Evolutionary conservation across 1,139 yeast species (phyloP).

Genomic region (Candida smagusa): DNA sequence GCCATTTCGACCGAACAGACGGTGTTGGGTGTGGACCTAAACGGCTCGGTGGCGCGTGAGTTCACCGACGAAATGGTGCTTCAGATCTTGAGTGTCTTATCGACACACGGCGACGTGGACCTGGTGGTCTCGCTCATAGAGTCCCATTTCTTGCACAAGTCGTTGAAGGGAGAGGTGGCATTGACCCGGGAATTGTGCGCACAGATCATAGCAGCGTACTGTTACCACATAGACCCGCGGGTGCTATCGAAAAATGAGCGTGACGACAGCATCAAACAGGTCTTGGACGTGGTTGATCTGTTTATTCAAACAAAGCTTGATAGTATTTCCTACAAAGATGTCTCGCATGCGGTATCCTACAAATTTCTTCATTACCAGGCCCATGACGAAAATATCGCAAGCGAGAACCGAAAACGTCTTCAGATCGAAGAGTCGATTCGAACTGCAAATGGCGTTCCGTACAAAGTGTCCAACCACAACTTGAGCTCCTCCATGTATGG

Average conservation of each 20-base stretch:
- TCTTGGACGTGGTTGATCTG: conserved; percentile 32
- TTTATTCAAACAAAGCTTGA: conserved; percentile 16
- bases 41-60: conserved; percentile 6
- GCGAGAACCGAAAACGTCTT: conserved; percentile 9
- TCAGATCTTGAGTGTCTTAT: conserved; percentile 30
- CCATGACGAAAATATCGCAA: conserved; percentile 22
- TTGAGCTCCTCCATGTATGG: conserved; percentile 25
- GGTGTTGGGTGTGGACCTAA: conserved; percentile 13
- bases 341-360: conserved; percentile 28
- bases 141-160: conserved; percentile 33
- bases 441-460: conserved; percentile 12
- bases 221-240: conserved; percentile 19
- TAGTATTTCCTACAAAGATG: conserved; percentile 25
- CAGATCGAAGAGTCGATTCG: neutral
- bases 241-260: conserved; percentile 3
- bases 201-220: conserved; percentile 36
- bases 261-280: conserved; percentile 27
- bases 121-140: conserved; percentile 36
- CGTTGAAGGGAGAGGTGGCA: conserved; percentile 30
- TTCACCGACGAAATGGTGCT: conserved; percentile 11
- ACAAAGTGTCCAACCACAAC: conserved; percentile 21
- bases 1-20: conserved; percentile 23
- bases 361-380: conserved; percentile 26
- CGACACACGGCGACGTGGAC: conserved; percentile 37
- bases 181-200: conserved; percentile 33